Conservation (phyloP, 768 basidiomycete species). For the Paxillus involutus region DNA sequence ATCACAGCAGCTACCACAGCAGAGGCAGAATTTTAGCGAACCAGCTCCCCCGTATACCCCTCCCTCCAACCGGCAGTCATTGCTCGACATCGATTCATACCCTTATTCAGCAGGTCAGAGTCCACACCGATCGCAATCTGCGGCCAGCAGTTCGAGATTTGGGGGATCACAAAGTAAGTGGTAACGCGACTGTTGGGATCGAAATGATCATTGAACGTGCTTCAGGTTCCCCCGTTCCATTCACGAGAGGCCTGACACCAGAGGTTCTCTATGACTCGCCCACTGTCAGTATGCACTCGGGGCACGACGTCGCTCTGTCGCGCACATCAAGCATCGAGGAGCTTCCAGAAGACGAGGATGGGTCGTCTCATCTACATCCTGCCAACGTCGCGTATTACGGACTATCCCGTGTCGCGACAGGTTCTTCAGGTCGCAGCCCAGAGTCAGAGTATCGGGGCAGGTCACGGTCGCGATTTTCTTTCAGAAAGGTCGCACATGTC, state of each 20-base stretch:
- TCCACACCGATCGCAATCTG: slow-evolving; percentile 5
- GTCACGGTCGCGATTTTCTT: slow-evolving; percentile 48
- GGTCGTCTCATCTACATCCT: neutral
- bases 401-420: slow-evolving; percentile 10
- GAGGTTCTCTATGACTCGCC: slow-evolving; percentile 8
- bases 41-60: slow-evolving; percentile 35
- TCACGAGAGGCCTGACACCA: neutral
- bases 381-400: slow-evolving; percentile 13
- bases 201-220: neutral
- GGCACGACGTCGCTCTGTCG: slow-evolving; percentile 23
- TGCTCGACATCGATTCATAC: neutral
- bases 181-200: neutral
- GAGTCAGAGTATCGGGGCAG: slow-evolving; percentile 32
- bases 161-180: slow-evolving; percentile 11
- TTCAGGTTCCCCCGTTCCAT: slow-evolving; percentile 11
- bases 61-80: neutral
- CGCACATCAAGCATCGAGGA: slow-evolving; percentile 45
- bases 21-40: slow-evolving; percentile 3
- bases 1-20: neutral
- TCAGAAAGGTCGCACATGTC: slow-evolving; percentile 51
- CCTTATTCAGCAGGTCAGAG: neutral
- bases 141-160: slow-evolving; percentile 10
- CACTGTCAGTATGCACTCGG: slow-evolving; percentile 6
- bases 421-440: slow-evolving; percentile 14
- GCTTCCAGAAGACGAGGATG: slow-evolving; percentile 34